phyloP scores from a whole-genome alignment of 179 eudicot species.

The Beta macrorhiza region DNA sequence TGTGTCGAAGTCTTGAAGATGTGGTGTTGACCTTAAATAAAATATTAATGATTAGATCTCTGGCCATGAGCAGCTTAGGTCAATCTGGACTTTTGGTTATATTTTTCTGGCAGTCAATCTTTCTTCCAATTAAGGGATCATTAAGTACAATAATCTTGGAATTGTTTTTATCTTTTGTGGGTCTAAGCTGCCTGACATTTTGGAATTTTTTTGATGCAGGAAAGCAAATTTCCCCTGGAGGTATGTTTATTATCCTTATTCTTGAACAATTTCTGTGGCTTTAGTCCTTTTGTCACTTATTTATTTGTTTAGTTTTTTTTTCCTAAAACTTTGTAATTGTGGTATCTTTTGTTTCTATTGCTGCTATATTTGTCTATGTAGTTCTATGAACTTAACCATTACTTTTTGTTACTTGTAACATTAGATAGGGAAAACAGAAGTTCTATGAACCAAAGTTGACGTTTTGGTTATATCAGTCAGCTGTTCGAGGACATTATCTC shows the following conservation, averaged over 20 bases:
- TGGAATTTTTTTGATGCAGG: constrained; percentile 52
- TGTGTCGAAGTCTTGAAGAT: not conserved
- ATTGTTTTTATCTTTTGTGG: constrained; percentile 3
- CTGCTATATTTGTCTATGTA: not conserved
- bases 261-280: not conserved
- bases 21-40: not conserved
- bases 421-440: not conserved
- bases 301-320: not conserved
- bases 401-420: not conserved
- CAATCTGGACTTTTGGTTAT: not conserved
- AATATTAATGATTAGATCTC: not conserved
- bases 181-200: constrained; percentile 14
- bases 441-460: not conserved
- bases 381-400: not conserved
- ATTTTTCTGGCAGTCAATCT: not conserved
- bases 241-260: constrained; percentile 38
- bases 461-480: not conserved
- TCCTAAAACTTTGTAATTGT: not conserved
- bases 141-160: constrained; percentile 5
- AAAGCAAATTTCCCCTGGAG: constrained; percentile 81
- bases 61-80: not conserved
- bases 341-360: constrained; percentile 9
- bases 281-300: constrained; percentile 12
- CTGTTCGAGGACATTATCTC: not conserved
- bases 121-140: not conserved